Percentiles rank a stretch among this genome's conserved stretches.
Conservation (phyloP, 2,329 filamentous ascomycete species). For the Ascochyta lentis region DNA sequence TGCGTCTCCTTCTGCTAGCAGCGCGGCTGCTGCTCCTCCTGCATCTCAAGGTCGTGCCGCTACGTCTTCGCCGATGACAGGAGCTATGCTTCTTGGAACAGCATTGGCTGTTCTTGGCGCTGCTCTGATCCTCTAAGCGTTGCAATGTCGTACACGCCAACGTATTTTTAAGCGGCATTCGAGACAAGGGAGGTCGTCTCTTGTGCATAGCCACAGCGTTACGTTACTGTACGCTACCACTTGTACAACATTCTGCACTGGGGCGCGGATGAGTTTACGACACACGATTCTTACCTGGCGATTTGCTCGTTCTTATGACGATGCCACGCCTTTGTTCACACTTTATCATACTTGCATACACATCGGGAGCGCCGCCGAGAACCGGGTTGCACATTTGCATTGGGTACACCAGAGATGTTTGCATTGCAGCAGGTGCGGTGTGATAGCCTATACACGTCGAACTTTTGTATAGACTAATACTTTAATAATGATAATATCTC, state of each 20-base stretch:
- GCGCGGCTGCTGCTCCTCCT: constrained; percentile 21
- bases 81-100: constrained; percentile 12
- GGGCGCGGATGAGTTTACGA: neutral
- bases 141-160: neutral
- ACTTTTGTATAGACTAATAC: constrained; percentile 6
- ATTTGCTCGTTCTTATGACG: neutral
- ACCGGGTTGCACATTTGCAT: neutral
- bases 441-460: neutral
- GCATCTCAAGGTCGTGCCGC: constrained; percentile 14
- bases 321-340: neutral
- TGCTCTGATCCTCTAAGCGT: constrained; percentile 20
- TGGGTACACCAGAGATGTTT: neutral
- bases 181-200: neutral
- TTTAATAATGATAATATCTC: constrained; percentile 11
- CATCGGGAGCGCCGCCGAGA: neutral
- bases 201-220: neutral
- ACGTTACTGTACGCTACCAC: neutral
- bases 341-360: neutral
- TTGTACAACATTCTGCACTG: constrained; percentile 3
- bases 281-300: neutral
- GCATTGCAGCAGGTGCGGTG: neutral
- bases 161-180: neutral
- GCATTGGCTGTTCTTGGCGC: constrained; percentile 18
- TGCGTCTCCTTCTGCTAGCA: constrained; percentile 6
- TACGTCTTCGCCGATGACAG: constrained; percentile 2